Conservation (phyloP, 768 basidiomycete genomes). For the Mrakia frigida region DNA sequence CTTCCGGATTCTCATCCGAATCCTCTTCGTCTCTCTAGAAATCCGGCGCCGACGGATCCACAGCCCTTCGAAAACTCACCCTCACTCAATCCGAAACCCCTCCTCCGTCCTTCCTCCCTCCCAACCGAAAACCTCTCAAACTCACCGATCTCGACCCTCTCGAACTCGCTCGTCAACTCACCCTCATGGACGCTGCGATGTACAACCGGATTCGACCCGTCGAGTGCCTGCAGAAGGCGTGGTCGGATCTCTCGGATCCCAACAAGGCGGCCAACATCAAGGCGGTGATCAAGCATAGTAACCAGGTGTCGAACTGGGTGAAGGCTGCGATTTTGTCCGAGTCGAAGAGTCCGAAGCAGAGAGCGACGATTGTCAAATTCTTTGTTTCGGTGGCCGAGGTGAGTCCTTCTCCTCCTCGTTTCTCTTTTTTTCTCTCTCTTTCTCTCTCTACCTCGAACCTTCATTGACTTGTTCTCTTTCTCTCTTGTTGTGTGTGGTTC, state of each 20-base stretch:
- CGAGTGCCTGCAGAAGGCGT: slow-evolving; percentile 73
- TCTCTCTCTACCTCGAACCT: background rate
- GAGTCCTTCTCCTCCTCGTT: slow-evolving; percentile 41
- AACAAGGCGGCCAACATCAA: slow-evolving; percentile 63
- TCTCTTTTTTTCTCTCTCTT: background rate
- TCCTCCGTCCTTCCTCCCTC: slow-evolving; percentile 64
- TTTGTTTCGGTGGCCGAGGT: slow-evolving; percentile 90
- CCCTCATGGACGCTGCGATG: slow-evolving; percentile 77
- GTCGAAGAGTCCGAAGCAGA: slow-evolving; percentile 69
- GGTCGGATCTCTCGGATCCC: slow-evolving; percentile 55
- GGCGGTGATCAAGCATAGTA: slow-evolving; percentile 78
- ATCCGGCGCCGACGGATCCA: slow-evolving; percentile 51
- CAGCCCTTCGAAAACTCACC: slow-evolving; percentile 53
- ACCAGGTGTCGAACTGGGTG: slow-evolving; percentile 92
- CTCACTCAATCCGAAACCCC: slow-evolving; percentile 61
- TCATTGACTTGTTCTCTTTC: background rate
- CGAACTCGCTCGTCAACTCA: slow-evolving; percentile 87
- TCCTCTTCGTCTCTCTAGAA: slow-evolving; percentile 33
- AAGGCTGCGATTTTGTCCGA: slow-evolving; percentile 70
- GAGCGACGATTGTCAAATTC: slow-evolving; percentile 77
- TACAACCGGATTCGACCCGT: slow-evolving; percentile 83
- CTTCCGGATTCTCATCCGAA: background rate
- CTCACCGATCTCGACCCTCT: slow-evolving; percentile 73
- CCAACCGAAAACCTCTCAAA: slow-evolving; percentile 57
- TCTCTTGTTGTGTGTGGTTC: background rate